Base-by-base conservation (phyloP, 1,139 yeast genomes). In the Yamadazyma diddensiae region DNA sequence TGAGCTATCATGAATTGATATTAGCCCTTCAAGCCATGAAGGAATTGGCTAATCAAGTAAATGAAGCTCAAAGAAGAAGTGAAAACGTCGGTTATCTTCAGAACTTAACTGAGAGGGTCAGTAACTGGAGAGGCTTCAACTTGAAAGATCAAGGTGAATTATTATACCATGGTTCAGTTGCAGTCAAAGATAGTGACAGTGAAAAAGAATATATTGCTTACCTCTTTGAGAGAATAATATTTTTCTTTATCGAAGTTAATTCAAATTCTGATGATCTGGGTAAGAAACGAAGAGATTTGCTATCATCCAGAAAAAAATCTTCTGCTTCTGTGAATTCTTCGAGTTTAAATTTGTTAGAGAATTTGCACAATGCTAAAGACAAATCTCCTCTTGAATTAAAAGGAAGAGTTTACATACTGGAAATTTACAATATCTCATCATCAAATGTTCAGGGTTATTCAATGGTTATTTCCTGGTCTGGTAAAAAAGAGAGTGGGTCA, bases 121-220 rank as follows among this genome's bases (percentile, higher is more conserved):
- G 73, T 25, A 94, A 90, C 57, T 92, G 98, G 98, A 77, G 90
- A 47, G 97, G 97, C n/a, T 90, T 87, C 57, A 80, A 80, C 42
- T 65, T 85, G 33, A 73, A 71, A 39, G 85, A 81, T 46, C 87
- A 88, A 58, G 98, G 99, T 18, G 94, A 85, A 39, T 70, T 92
- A 36, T 60, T 90, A 31, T 79, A 80, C 52, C 86, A 81, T 50
- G 95, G 92, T 33, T 65, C 70, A 23, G 92, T 86, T 28, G 80
- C 82, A 2, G 95, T 92, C 10, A 73, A 70, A 41, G 87, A 83
- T 53, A 75, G 75, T 28, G 94, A 87, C 27, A 72, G 74, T 32
- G 98, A 92, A 55, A 78, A 86, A 39, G 97, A 90, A 50, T 92
- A 87, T 55, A 82, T 84, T 49, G 88, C 94, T 12, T 94, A 87